phyloP scores from a whole-genome alignment of 768 basidiomycete genomes.

The Pleurotus djamor region DNA sequence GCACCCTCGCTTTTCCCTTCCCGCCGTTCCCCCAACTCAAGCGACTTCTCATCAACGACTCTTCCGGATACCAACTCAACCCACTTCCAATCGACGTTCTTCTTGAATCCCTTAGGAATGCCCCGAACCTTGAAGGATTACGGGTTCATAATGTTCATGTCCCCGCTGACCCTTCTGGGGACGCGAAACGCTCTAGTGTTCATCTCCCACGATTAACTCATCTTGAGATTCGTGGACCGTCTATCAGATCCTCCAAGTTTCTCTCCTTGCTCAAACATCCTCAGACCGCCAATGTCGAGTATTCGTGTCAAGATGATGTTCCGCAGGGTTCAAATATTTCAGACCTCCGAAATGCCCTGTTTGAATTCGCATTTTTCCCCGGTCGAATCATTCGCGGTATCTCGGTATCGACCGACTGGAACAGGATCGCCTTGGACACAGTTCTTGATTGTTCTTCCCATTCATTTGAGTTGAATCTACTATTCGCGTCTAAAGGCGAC shows the following conservation, averaged over 20 bases:
- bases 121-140: not conserved
- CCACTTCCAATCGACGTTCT: not conserved
- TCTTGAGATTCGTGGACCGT: not conserved
- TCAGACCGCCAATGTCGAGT: not conserved
- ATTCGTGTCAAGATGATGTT: not conserved
- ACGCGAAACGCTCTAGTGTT: not conserved
- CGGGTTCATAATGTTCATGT: not conserved
- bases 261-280: not conserved
- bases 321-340: not conserved
- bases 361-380: not conserved
- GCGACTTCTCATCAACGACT: not conserved
- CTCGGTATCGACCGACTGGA: not conserved
- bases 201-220: not conserved
- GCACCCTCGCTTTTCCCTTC: not conserved
- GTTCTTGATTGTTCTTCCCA: no score
- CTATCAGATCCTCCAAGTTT: not conserved
- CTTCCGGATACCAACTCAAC: not conserved
- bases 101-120: not conserved
- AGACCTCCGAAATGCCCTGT: not conserved
- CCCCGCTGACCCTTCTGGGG: not conserved
- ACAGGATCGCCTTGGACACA: not conserved
- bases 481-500: no score
- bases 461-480: no score
- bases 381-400: not conserved
- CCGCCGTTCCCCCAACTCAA: not conserved